These are phyloP conservation scores for Phaseolus coccineus DNA, from an alignment of 331 rosid species.

Conservation along the genomic window DNA sequence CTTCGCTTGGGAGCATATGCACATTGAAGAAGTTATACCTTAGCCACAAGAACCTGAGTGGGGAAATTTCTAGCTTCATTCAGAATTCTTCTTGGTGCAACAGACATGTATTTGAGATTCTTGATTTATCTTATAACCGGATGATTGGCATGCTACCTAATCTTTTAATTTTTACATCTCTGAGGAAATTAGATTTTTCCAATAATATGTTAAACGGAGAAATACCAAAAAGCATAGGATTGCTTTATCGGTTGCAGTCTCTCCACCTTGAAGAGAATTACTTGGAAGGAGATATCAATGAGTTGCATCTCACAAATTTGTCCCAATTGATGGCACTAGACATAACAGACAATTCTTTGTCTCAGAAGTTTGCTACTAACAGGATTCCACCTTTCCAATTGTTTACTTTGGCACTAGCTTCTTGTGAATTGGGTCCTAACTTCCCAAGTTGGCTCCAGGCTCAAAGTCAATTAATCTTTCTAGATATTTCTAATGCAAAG, in stretches of 20 bases:
- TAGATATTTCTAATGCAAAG: neutral
- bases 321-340: fast-evolving
- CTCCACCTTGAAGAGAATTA: neutral
- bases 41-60: neutral
- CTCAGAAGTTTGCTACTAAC: neutral
- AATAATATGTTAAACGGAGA: neutral
- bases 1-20: constrained; percentile 13
- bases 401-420: fast-evolving
- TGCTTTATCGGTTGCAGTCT: fast-evolving
- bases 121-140: neutral
- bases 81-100: constrained; percentile 19
- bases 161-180: neutral
- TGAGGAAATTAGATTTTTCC: neutral
- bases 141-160: neutral
- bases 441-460: constrained; percentile 1
- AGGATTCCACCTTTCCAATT: constrained; percentile 33
- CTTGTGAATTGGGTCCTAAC: constrained; percentile 15
- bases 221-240: neutral
- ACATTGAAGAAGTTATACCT: neutral
- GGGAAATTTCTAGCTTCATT: neutral
- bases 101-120: neutral
- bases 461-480: fast-evolving
- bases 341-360: neutral
- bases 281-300: neutral
- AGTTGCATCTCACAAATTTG: neutral